phyloP scores from a whole-genome alignment of 352 stramenopile genomes.

The Phytophthora cryptogea region DNA sequence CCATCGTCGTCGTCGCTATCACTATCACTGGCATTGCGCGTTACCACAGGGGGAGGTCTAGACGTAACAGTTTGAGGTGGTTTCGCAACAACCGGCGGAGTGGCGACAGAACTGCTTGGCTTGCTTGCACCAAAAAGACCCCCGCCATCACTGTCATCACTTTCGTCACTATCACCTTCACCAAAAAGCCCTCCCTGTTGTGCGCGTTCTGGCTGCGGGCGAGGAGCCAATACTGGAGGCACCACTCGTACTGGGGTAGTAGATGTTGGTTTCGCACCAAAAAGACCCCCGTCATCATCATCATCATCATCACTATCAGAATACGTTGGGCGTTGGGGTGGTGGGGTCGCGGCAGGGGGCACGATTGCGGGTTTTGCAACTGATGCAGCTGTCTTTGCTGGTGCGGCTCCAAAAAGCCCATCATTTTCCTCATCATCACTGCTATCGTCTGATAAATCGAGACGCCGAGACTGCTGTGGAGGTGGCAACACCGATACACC shows the following conservation, averaged over 20 bases:
- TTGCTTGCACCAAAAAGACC: constrained; percentile 43
- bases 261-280: constrained; percentile 45
- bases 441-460: constrained; percentile 55
- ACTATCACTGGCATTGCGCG: constrained; percentile 31
- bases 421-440: constrained; percentile 60
- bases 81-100: constrained; percentile 3
- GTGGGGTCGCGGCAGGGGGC: constrained; percentile 2
- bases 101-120: constrained; percentile 2
- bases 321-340: constrained; percentile 10
- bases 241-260: constrained; percentile 7
- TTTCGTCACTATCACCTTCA: constrained; percentile 57
- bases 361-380: constrained; percentile 10
- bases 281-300: constrained; percentile 55
- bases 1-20: constrained; percentile 46
- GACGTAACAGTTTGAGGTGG: constrained; percentile 7
- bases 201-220: constrained; percentile 20
- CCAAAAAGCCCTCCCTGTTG: constrained; percentile 59
- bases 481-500: constrained; percentile 24
- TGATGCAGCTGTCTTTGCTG: constrained; percentile 25
- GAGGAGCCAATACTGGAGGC: constrained; percentile 4
- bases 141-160: constrained; percentile 43
- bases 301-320: constrained; percentile 52
- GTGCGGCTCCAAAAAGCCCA: constrained; percentile 52
- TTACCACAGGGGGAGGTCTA: constrained; percentile 30
- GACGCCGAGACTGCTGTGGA: constrained; percentile 28